Evolutionary conservation across 164 flowering plant species (phyloP), one percentile per base, ranked within the genome.

Genomic region (Dillenia turbinata): DNA sequence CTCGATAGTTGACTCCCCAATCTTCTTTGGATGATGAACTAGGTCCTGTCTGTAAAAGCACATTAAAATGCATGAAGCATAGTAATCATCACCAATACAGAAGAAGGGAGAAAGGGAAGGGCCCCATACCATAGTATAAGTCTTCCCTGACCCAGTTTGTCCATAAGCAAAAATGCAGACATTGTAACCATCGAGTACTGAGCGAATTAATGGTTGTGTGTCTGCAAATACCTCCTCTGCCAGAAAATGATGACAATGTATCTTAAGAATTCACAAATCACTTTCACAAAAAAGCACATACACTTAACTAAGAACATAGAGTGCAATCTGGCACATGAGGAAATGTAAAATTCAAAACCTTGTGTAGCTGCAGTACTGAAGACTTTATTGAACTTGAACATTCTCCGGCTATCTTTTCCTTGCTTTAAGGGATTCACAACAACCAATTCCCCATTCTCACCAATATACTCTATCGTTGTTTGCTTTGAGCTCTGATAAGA

Each of bases 111-210:
- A 53, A 49, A 69, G 14, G 52, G 40, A 55, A 44, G 26, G 33
- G 43, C 5, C 14, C 44, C 70, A 54, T 73, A 94, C 97, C 98
- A 94, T 91, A 44, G 98, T 94, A 58, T 89, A 87, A 5, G 97
- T 90, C 71, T 93, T 93, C 60, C 97, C 98, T 3, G 97, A 93
- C 26, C 98, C 98, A 62, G 98, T 94, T 79, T 94, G 98, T 56
- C 98, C 98, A 78, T 91, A 91, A 2, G 98, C 97, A 79, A 94
- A 91, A 17, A 94, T 94, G 73, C 98, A 94, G 0, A 94, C 97
- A 75, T 89, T 91, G 70, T 74, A 94, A 22, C 98, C 98, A 81
- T 94, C 98, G 49, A 94, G 91, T 45, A 91, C 89, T 56, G 96
- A 87, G 14, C 95, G 82, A 64, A 94, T 88, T 52, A 94, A 69